Percentiles rank a stretch among this genome's conserved stretches.
Conservation (phyloP, 2,329 filamentous ascomycete species). For the Orbilia blumenaviensis region DNA sequence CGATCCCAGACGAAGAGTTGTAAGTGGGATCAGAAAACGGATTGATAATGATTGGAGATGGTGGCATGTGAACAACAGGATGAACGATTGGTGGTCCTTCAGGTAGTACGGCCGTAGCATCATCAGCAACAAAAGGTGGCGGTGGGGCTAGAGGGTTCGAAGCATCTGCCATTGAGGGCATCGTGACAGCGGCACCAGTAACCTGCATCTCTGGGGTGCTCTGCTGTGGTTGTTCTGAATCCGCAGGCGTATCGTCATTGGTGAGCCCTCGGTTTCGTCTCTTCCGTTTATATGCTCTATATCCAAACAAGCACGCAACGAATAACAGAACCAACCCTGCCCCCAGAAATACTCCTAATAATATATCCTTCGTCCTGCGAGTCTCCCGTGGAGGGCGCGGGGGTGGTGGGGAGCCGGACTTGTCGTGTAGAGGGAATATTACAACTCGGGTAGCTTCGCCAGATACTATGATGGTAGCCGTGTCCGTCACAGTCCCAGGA, state of each 20-base stretch:
- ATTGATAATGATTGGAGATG: constrained; percentile 46
- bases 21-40: constrained; percentile 51
- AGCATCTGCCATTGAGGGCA: constrained; percentile 38
- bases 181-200: constrained; percentile 34
- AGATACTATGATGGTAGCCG: constrained; percentile 36
- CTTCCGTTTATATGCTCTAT: constrained; percentile 40
- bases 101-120: not conserved
- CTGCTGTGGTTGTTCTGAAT: constrained; percentile 27
- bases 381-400: not conserved
- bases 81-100: not conserved
- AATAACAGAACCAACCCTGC: constrained; percentile 41
- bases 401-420: constrained; percentile 3
- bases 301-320: constrained; percentile 34
- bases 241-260: not conserved
- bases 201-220: constrained; percentile 37
- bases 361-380: constrained; percentile 33
- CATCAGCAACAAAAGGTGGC: constrained; percentile 21
- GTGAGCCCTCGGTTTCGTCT: constrained; percentile 3
- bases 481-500: constrained; percentile 38
- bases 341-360: constrained; percentile 41
- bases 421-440: constrained; percentile 47
- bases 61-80: not conserved
- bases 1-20: constrained; percentile 47
- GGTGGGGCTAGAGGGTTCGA: constrained; percentile 14
- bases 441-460: constrained; percentile 37